These are phyloP conservation scores for Peltaster fructicola DNA, from an alignment of 2,329 filamentous ascomycete species.

Conservation along the genomic window DNA sequence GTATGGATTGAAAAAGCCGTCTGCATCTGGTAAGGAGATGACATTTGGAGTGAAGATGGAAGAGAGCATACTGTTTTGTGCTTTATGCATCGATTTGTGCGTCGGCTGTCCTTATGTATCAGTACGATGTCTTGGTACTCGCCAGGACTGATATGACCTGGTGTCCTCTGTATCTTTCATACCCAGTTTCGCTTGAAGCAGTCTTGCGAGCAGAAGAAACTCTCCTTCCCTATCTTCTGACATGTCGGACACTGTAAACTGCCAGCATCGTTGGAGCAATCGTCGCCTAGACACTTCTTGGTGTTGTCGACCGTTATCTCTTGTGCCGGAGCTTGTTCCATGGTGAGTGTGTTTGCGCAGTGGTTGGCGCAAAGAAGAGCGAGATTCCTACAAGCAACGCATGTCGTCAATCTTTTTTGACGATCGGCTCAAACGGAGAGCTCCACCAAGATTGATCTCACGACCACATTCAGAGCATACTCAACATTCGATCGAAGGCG, in stretches of 20 bases:
- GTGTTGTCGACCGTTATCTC: constrained; percentile 25
- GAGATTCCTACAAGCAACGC: too few species aligned
- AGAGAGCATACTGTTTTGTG: constrained; percentile 52
- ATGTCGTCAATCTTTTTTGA: too few species aligned
- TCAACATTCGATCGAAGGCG: too few species aligned
- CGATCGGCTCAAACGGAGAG: too few species aligned
- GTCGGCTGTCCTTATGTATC: constrained; percentile 56
- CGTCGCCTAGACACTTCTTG: constrained; percentile 60
- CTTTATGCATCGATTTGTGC: constrained; percentile 75
- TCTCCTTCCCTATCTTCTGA: constrained; percentile 74
- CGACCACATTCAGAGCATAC: constrained; percentile 3
- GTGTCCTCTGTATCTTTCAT: constrained; percentile 16
- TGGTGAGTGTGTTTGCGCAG: constrained; percentile 4
- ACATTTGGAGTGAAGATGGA: constrained; percentile 60
- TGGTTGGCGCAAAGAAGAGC: too few species aligned
- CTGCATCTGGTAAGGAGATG: constrained; percentile 78
- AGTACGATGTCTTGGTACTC: background rate
- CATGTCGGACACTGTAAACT: constrained; percentile 89
- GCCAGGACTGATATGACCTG: background rate
- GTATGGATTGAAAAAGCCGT: constrained; percentile 81
- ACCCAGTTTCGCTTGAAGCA: constrained; percentile 99
- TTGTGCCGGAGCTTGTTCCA: constrained; percentile 18
- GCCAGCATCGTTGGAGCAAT: constrained; percentile 76
- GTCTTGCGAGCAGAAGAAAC: constrained; percentile 94
- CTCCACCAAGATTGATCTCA: constrained; percentile 3